phyloP scores from a whole-genome alignment of 1,284 basidiomycete species.

The Albatrellus sp. region DNA sequence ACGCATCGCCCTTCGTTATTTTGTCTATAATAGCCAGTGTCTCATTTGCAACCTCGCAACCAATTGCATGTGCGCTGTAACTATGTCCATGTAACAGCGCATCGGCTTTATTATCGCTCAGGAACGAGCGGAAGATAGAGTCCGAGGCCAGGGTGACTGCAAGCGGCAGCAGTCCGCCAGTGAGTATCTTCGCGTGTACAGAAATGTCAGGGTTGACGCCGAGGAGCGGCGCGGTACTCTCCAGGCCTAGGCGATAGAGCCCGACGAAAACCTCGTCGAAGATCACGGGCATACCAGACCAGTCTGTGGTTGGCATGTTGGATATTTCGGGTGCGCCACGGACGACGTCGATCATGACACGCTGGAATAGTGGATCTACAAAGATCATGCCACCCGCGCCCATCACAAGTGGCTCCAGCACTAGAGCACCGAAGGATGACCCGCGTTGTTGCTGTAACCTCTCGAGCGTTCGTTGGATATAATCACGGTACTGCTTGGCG shows the following conservation, averaged over 20 bases:
- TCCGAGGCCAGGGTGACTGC: conserved; percentile 75
- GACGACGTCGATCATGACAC: conserved; percentile 74
- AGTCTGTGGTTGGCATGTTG: conserved; percentile 16
- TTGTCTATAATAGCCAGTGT: conserved; percentile 59
- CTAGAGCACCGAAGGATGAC: conserved; percentile 54
- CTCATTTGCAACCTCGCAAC: conserved; percentile 83
- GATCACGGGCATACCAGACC: conserved; percentile 80
- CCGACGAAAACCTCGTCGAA: conserved; percentile 97
- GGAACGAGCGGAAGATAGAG: conserved; percentile 74
- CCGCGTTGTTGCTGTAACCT: conserved; percentile 28
- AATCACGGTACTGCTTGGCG: conserved; percentile 49
- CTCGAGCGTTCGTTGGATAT: conserved; percentile 48
- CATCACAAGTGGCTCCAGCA: conserved; percentile 89
- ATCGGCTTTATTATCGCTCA: conserved; percentile 64
- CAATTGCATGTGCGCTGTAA: conserved; percentile 87
- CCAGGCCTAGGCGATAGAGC: conserved; percentile 74
- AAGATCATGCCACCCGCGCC: conserved; percentile 98
- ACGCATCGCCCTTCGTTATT: conserved; percentile 34
- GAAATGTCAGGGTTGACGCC: conserved; percentile 76
- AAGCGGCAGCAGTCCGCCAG: conserved; percentile 86
- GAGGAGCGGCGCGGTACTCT: conserved; percentile 54
- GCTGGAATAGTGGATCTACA: conserved; percentile 94
- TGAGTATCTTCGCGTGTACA: conserved; percentile 89
- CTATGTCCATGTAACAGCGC: conserved; percentile 92
- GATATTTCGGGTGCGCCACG: conserved; percentile 27